Evolutionary conservation across 2,329 filamentous ascomycete genomes (phyloP), one percentile per base, ranked within the genome.

Genomic region (Aspergillus brunneoviolaceus): DNA sequence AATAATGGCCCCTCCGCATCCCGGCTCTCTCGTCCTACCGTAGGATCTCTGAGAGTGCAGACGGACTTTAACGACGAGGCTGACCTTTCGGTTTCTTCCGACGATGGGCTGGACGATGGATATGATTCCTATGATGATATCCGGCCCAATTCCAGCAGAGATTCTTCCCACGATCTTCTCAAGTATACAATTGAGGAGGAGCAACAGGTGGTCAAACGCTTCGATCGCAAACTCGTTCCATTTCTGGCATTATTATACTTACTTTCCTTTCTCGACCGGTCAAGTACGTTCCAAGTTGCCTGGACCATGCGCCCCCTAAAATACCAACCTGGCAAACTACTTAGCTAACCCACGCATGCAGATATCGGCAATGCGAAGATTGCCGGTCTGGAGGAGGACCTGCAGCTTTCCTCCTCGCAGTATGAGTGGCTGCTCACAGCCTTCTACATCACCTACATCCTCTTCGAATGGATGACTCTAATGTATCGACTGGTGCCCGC

Each of bases 241-340:
- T 96, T 96, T 72, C 83, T 96, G 64, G 89, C 91, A 11, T 73
- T 94, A 60, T 81, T 96, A 12, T 97, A 95, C 72, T 84, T 96
- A 81, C 80, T 96, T 63, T 89, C 88, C 63, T 96, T 96, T 72
- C 77, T 96, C 65, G 92, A 96, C 74, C 84, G 92, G 65, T 93
- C 90, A 19, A 96, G 91, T 92, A 80, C 63, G 82, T 79, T 27
- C 16, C 42, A 23, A 3, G 7, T 29, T 29, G 27, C 27, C 27
- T 29, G 9, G 7, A 29, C 27, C 9, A 29, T 29, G 27, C 27
- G 27, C 27, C 27, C 7, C 27, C 9, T 29, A 9, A 29, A 3
- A 29, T 7, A 29, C 27, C 27, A 29, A 29, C 9, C 27, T 29
- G 27, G 27, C 27, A 29, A 11, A 19, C 25, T 4, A 14, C 35